A percentile compares a stretch with the other conserved stretches of the same genome.
Conservation (phyloP, 345 rosid genomes). For the Toxicodendron radicans region DNA sequence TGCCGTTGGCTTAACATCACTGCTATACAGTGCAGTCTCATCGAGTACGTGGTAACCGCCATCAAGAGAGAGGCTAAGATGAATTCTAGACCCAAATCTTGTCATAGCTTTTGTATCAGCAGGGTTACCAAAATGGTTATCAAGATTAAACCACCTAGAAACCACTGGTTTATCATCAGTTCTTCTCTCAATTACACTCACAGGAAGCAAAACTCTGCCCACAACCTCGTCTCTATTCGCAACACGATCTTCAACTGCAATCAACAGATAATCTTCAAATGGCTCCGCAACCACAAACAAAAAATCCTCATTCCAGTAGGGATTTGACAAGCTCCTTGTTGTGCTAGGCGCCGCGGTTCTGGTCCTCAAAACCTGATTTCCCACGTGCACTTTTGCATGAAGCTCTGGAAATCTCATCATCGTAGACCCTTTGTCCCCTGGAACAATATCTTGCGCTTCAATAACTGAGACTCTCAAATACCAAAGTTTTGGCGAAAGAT, state of each 20-base stretch:
- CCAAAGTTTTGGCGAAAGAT: constrained; percentile 74
- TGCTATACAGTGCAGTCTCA: constrained; percentile 59
- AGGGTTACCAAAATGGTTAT: constrained; percentile 37
- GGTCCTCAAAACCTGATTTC: constrained; percentile 65
- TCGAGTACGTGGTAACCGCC: constrained; percentile 77
- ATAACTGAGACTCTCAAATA: constrained; percentile 61
- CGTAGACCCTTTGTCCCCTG: constrained; percentile 44
- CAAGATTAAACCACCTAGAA: constrained; percentile 70
- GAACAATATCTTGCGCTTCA: constrained; percentile 68
- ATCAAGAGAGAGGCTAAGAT: constrained; percentile 59
- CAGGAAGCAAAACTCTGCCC: constrained; percentile 54
- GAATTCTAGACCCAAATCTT: constrained; percentile 60
- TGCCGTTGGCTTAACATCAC: constrained; percentile 60
- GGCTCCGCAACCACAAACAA: constrained; percentile 76
- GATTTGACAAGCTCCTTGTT: constrained; percentile 50
- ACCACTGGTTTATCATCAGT: constrained; percentile 50
- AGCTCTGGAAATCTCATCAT: constrained; percentile 58
- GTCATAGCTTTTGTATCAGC: constrained; percentile 31
- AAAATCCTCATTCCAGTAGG: constrained; percentile 73
- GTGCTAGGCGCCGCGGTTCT: constrained; percentile 39
- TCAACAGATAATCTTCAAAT: constrained; percentile 59
- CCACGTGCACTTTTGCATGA: constrained; percentile 49
- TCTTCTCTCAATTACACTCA: constrained; percentile 45
- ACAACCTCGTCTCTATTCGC: constrained; percentile 53
- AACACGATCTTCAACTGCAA: constrained; percentile 55